Percentiles rank a stretch among this genome's conserved stretches.
phyloP scores from a whole-genome alignment of 2,329 filamentous ascomycete species.

The Tolypocladium tundrense region DNA sequence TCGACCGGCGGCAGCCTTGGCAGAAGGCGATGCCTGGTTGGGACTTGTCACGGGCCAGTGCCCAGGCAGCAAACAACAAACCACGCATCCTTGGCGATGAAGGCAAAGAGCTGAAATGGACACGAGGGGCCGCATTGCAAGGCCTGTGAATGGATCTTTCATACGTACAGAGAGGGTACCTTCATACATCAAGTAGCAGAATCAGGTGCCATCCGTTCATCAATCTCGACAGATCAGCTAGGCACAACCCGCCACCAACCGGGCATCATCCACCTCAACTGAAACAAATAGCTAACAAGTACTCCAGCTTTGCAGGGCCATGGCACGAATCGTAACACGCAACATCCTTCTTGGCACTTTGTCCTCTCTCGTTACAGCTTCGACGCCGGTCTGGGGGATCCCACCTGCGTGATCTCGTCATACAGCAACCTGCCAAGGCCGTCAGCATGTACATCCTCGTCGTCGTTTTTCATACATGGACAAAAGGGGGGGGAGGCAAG shows the following conservation, averaged over 20 bases:
- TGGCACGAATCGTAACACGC: background rate
- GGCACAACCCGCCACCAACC: background rate
- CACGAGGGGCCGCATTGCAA: background rate
- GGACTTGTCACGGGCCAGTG: background rate
- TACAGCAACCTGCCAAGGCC: constrained; percentile 59
- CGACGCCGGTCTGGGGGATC: constrained; percentile 48
- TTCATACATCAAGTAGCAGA: background rate
- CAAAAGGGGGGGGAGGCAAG: background rate
- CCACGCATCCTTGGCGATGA: background rate
- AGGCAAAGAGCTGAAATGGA: background rate
- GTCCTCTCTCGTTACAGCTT: constrained; percentile 39
- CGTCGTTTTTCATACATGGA: background rate
- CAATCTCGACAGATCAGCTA: background rate
- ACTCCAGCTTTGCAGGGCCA: background rate
- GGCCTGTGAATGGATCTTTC: background rate
- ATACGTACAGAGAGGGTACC: background rate
- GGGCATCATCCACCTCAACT: background rate
- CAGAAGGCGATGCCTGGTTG: background rate
- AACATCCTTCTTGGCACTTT: background rate
- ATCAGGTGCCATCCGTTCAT: background rate
- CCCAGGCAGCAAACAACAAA: background rate
- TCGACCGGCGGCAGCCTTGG: background rate
- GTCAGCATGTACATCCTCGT: background rate
- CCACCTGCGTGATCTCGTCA: constrained; percentile 74
- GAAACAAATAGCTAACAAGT: background rate